These are phyloP conservation scores for Thecamonas trahens DNA, from an alignment of 78 protist species.

Conservation along the genomic window DNA sequence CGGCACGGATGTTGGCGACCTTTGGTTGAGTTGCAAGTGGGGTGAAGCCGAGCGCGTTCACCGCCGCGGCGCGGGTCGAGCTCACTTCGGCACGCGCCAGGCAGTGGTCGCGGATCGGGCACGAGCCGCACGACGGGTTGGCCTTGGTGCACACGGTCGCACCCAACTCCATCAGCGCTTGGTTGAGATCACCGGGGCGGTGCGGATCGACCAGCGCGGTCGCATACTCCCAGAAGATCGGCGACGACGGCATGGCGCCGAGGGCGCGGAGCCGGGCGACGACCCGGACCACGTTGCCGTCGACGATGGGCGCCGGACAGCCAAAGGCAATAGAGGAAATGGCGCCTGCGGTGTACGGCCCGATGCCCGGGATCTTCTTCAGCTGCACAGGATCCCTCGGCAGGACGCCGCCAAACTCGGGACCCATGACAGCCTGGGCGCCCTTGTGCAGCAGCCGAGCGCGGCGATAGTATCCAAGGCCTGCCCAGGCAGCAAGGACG, in stretches of 20 bases:
- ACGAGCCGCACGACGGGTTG: slow-evolving; percentile 43
- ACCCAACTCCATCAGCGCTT: slow-evolving; percentile 84
- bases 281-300: slow-evolving; percentile 83
- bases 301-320: slow-evolving; percentile 37
- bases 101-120: slow-evolving; percentile 38
- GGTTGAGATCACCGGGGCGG: slow-evolving; percentile 58
- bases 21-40: too few species aligned
- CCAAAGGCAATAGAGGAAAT: slow-evolving; percentile 40
- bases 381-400: slow-evolving; percentile 13
- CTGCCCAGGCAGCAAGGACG: slow-evolving; percentile 63
- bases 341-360: slow-evolving; percentile 76
- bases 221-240: slow-evolving; percentile 21
- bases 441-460: slow-evolving; percentile 60
- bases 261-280: slow-evolving; percentile 54
- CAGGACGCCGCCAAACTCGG: not conserved
- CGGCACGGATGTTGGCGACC: not conserved
- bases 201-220: slow-evolving; percentile 22
- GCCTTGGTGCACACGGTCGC: slow-evolving; percentile 64
- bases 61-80: not conserved
- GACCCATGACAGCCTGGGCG: slow-evolving; percentile 30
- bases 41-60: not conserved
- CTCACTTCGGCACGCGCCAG: not conserved
- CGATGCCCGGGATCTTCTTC: slow-evolving; percentile 47
- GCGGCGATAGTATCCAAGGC: slow-evolving; percentile 79
- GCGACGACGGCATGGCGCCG: not conserved